phyloP scores from a whole-genome alignment of 202 grass and related monocot species.

The Eragrostis tef region DNA sequence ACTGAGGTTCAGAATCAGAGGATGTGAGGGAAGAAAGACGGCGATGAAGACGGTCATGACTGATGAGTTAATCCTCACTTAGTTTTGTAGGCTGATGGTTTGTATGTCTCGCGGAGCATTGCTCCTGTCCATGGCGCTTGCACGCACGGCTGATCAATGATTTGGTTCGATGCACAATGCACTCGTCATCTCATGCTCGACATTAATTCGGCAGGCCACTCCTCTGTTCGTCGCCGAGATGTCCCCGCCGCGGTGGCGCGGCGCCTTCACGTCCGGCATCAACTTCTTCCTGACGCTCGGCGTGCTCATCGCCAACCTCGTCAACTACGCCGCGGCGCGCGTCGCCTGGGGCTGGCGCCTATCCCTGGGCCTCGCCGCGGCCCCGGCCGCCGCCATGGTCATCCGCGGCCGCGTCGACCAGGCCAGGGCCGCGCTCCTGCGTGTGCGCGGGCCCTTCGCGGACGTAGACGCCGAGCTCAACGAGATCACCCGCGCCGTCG shows the following conservation, averaged over 20 bases:
- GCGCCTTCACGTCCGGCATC: conserved; percentile 60
- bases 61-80: too few species aligned
- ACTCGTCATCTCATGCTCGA: not conserved
- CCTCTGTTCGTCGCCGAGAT: conserved; percentile 80
- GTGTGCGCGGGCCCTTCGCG: conserved; percentile 53
- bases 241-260: conserved; percentile 61
- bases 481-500: conserved; percentile 49
- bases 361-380: conserved; percentile 72
- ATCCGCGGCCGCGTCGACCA: conserved; percentile 49
- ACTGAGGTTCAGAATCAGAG: too few species aligned
- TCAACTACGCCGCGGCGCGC: conserved; percentile 61
- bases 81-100: too few species aligned
- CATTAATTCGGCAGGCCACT: conserved; percentile 46
- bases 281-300: conserved; percentile 73
- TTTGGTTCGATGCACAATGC: too few species aligned
- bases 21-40: too few species aligned
- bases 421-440: conserved; percentile 61
- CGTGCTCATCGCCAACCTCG: conserved; percentile 58
- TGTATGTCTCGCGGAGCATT: too few species aligned
- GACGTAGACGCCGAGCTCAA: conserved; percentile 75
- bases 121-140: too few species aligned
- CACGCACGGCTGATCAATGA: too few species aligned
- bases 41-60: too few species aligned
- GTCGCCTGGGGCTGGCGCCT: conserved; percentile 75
- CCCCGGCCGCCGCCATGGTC: conserved; percentile 58